phyloP scores from a whole-genome alignment of 805 yeast genomes.

The Peterozyma xylosa region DNA sequence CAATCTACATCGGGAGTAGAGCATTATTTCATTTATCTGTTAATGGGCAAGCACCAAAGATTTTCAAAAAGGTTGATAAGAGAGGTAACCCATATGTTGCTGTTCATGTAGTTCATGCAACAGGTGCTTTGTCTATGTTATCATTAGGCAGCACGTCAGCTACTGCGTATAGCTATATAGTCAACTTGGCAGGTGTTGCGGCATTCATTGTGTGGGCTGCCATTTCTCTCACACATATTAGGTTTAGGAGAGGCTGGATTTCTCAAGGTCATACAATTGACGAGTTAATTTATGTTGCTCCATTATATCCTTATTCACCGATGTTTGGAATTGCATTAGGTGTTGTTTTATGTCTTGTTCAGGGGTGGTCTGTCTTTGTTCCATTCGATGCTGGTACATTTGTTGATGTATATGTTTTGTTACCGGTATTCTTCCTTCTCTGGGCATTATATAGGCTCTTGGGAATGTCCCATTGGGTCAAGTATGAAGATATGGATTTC shows the following conservation, averaged over 20 bases:
- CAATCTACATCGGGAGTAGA: constrained; percentile 64
- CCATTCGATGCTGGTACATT: constrained; percentile 52
- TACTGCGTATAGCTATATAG: constrained; percentile 51
- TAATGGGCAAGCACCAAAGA: constrained; percentile 50
- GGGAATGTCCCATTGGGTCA: constrained; percentile 21
- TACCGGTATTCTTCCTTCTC: constrained; percentile 47
- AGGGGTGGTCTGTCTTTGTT: constrained; percentile 57
- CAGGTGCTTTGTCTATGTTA: constrained; percentile 52
- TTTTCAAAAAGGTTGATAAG: constrained; percentile 42
- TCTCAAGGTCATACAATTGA: constrained; percentile 30
- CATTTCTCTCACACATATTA: constrained; percentile 45
- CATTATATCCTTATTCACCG: constrained; percentile 46
- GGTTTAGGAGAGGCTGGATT: constrained; percentile 45
- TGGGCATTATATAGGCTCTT: constrained; percentile 18
- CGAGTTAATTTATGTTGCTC: constrained; percentile 47
- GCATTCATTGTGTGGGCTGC: constrained; percentile 64
- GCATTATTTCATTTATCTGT: constrained; percentile 58
- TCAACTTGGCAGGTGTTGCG: constrained; percentile 58
- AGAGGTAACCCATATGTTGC: constrained; percentile 63
- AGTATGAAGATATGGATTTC: constrained; percentile 37
- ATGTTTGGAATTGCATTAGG: constrained; percentile 41
- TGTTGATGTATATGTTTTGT: constrained; percentile 54
- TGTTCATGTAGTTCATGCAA: constrained; percentile 42
- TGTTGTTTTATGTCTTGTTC: constrained; percentile 47
- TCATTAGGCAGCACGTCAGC: constrained; percentile 53